phyloP scores from a whole-genome alignment of 1,284 basidiomycete genomes.

The Trametes versicolor region DNA sequence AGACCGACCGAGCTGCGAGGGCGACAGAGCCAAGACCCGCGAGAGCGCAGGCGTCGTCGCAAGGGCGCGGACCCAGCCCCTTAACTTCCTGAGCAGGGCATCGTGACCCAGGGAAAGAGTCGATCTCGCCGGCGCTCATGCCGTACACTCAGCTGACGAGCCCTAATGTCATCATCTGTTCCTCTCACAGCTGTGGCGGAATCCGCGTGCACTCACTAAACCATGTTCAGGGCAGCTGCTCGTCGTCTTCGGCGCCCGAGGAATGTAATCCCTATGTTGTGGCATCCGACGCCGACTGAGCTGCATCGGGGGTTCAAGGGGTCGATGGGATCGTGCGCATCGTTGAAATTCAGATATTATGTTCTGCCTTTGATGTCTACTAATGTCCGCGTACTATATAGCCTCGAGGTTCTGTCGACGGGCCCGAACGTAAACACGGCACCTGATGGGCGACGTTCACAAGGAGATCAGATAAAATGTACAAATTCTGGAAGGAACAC shows the following conservation, averaged over 20 bases:
- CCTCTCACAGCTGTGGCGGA: not conserved
- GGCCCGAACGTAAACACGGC: slow-evolving; percentile 3
- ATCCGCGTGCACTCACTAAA: not conserved
- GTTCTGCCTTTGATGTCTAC: slow-evolving; percentile 6
- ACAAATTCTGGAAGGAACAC: not conserved
- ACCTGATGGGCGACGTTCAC: slow-evolving; percentile 11
- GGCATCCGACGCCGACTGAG: not conserved
- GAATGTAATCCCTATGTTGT: not conserved
- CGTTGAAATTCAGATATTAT: too few relatives aligned
- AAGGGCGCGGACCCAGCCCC: slow-evolving; percentile 6
- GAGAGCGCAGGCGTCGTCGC: slow-evolving; percentile 1
- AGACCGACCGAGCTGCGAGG: slow-evolving; percentile 9
- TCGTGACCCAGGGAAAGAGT: slow-evolving; percentile 18
- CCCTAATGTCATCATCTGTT: slow-evolving; percentile 11
- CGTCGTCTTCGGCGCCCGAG: not conserved
- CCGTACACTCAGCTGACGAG: slow-evolving; percentile 15
- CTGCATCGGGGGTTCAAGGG: not conserved
- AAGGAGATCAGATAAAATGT: slow-evolving; percentile 12
- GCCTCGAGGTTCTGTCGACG: not conserved
- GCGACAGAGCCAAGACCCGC: not conserved
- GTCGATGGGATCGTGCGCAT: not conserved
- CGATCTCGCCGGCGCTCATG: slow-evolving; percentile 11
- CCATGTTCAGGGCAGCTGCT: not conserved
- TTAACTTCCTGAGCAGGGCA: slow-evolving; percentile 11
- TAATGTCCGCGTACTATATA: slow-evolving; percentile 5